Evolutionary conservation across 441 rosid genomes (phyloP).

Genomic region (Isatis lusitanica): DNA sequence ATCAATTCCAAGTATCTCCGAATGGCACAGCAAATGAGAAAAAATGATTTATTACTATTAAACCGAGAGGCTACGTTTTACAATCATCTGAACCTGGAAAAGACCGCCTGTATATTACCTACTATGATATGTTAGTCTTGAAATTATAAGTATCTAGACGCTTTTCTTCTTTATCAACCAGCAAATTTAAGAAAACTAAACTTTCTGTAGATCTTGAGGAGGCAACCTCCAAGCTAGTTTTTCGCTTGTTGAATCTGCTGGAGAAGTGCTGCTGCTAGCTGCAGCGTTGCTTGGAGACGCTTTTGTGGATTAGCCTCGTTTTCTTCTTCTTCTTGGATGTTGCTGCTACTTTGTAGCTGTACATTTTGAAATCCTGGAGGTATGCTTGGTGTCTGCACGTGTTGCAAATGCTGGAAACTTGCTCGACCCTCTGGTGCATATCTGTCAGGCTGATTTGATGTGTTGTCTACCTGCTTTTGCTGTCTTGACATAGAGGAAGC

Average conservation of each 20-base stretch:
- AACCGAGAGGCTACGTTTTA: constrained; percentile 1
- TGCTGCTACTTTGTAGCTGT: constrained; percentile 46
- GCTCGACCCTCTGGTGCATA: constrained; percentile 47
- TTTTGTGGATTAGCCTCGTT: constrained; percentile 81
- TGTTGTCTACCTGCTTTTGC: constrained; percentile 52
- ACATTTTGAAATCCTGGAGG: constrained; percentile 41
- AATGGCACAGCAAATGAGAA: constrained; percentile 3
- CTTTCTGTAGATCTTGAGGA: background rate
- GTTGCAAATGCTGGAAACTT: constrained; percentile 54
- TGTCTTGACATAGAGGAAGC: constrained; percentile 72
- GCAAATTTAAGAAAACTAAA: background rate
- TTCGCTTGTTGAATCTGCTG: constrained; percentile 93
- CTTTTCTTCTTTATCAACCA: background rate
- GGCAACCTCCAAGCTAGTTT: constrained; percentile 44
- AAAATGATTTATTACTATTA: background rate
- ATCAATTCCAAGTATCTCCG: background rate
- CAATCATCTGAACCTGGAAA: background rate
- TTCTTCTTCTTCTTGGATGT: constrained; percentile 54
- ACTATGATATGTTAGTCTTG: background rate
- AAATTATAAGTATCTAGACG: background rate
- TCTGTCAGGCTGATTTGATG: constrained; percentile 47
- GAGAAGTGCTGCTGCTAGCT: constrained; percentile 94
- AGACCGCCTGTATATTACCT: constrained; percentile 2
- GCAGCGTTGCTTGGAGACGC: constrained; percentile 90
- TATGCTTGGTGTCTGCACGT: constrained; percentile 41